These are phyloP conservation scores for Blastobotrys capitulatus DNA, from an alignment of 1,139 yeast genomes.

Conservation along the genomic window DNA sequence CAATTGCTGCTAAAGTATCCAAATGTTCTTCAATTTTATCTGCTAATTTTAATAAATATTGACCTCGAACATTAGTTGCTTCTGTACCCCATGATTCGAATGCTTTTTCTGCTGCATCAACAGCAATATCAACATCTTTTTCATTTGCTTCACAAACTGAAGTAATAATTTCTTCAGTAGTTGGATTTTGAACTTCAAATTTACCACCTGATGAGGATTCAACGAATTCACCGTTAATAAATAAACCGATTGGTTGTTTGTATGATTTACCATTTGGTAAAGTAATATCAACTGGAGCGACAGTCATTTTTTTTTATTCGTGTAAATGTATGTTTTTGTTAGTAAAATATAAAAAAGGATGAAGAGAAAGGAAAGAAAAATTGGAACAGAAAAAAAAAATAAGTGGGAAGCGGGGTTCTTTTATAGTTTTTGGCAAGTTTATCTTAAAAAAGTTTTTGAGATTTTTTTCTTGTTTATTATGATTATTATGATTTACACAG, in stretches of 20 bases:
- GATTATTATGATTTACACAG: too few species aligned
- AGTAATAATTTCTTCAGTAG: slow-evolving; percentile 51
- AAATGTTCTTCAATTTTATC: slow-evolving; percentile 54
- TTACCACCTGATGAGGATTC: slow-evolving; percentile 45
- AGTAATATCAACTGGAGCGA: slow-evolving; percentile 33
- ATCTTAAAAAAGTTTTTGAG: too few species aligned
- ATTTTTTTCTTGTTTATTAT: too few species aligned
- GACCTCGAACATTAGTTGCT: slow-evolving; percentile 52
- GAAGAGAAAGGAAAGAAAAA: background rate
- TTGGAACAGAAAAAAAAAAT: background rate
- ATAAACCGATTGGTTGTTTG: slow-evolving; percentile 63
- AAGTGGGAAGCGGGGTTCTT: background rate
- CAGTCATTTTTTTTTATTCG: background rate
- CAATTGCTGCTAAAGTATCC: slow-evolving; percentile 58
- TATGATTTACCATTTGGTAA: slow-evolving; percentile 56
- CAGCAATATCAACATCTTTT: slow-evolving; percentile 54
- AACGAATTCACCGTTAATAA: slow-evolving; percentile 55
- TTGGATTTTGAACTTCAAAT: slow-evolving; percentile 48
- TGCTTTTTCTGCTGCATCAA: slow-evolving; percentile 50
- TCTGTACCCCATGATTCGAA: slow-evolving; percentile 44
- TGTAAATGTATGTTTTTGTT: background rate
- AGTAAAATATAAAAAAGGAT: background rate
- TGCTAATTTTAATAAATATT: slow-evolving; percentile 54
- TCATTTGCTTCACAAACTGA: slow-evolving; percentile 50
- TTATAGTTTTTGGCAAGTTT: background rate